Conservation (phyloP, 352 stramenopile genomes). For the Globisporangium polare region DNA sequence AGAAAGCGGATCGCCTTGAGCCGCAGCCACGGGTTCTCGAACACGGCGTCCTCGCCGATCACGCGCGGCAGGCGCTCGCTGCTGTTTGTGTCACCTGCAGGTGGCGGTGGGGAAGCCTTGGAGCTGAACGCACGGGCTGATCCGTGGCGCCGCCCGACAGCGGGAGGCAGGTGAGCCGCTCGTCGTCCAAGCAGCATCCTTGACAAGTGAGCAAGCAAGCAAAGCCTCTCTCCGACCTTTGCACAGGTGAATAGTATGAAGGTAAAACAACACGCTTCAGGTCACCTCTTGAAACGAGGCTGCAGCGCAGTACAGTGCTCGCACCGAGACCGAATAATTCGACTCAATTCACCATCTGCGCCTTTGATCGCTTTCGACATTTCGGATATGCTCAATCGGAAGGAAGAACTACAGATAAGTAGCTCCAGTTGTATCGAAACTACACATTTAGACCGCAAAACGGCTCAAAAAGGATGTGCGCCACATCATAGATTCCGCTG, state of each 20-base stretch:
- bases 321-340: background rate
- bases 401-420: background rate
- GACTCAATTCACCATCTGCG: background rate
- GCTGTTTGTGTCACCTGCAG: background rate
- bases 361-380: background rate
- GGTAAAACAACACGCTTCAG: background rate
- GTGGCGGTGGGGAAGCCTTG: background rate
- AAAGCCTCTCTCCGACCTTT: background rate
- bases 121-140: background rate
- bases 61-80: conserved; percentile 31
- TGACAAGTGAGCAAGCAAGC: background rate
- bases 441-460: background rate
- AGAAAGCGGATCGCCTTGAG: conserved; percentile 70
- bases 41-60: conserved; percentile 49
- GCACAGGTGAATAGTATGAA: background rate
- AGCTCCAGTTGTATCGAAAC: background rate
- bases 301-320: background rate
- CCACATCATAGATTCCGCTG: background rate
- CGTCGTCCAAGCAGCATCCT: background rate
- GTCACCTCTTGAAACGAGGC: background rate
- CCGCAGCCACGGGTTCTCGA: conserved; percentile 48
- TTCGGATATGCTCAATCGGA: background rate
- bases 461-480: background rate
- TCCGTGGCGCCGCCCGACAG: background rate
- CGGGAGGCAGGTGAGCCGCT: background rate